Base-by-base conservation (phyloP, 2,329 filamentous ascomycete genomes). In the Cercospora zeae-maydis region DNA sequence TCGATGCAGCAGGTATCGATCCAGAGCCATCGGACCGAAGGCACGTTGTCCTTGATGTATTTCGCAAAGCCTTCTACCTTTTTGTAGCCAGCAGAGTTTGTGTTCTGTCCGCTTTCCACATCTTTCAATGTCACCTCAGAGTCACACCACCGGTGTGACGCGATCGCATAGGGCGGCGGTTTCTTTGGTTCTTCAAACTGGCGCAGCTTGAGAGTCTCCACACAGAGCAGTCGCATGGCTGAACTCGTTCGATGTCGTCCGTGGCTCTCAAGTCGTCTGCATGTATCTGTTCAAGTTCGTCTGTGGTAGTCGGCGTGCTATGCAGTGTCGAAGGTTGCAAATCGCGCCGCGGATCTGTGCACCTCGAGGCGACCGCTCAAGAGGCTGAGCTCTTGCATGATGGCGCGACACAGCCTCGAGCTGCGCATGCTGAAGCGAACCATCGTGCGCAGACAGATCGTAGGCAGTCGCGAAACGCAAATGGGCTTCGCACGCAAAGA, bases 1-100 rank as follows among this genome's bases (percentile, higher is more conserved):
- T 71, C 58, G 13, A 71, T 71, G 57, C 66, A 70, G 55, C 65
- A 69, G 14, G 65, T 71, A 56, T 71, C 70, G 42, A 71, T 60
- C 69, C 65, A 70, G 21, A 69, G 55, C 66, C 60, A 69, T 30
- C 64, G 36, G 14, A 70, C 55, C 10, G 21, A 49, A 2, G 54
- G 51, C 14, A 70, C 51, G 10, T 63, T 13, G 19, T 59, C 39
- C 24, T 49, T 33, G 2, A 70, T 47, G 42, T 66, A 69, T 36
- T 58, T 27, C 16, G 65, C 67, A 61, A 67, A 70, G 9, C 37
- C 63, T 39, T 61, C 10, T 2, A 66, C 53, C 63, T 70, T 70
- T 55, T 60, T 51, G 30, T 63, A 67, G 4, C 65, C 65, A 16
- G 19, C 34, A n/a, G 31, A 61, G 42, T 60, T 33, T 36, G 16